These are phyloP conservation scores for Penicillium sp. DNA, from an alignment of 2,329 filamentous ascomycete species.

Conservation along the genomic window DNA sequence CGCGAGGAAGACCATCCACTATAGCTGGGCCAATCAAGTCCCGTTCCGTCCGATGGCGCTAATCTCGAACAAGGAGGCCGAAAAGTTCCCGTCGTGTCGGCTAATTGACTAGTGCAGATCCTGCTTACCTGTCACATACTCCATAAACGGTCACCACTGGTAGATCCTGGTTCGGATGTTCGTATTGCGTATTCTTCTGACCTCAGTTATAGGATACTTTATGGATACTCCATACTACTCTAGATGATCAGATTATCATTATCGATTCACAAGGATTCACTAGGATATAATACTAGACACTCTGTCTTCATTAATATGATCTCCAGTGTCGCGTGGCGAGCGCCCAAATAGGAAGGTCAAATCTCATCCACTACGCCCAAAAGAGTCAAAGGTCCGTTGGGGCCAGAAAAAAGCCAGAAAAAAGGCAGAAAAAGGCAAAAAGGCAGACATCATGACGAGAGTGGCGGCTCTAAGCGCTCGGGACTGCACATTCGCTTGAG, in stretches of 20 bases:
- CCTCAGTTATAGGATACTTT: too few species aligned
- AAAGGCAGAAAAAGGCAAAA: too few species aligned
- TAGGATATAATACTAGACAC: too few species aligned
- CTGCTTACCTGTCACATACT: constrained; percentile 31
- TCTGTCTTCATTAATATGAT: too few species aligned
- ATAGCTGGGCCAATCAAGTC: too few species aligned
- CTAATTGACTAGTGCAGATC: constrained; percentile 26
- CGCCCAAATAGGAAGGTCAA: constrained; percentile 22
- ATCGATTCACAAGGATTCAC: too few species aligned
- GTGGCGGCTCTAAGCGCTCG: constrained; percentile 21
- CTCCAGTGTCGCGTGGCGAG: constrained; percentile 14
- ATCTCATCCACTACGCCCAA: constrained; percentile 13
- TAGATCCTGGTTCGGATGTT: too few species aligned
- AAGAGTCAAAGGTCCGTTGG: constrained; percentile 13
- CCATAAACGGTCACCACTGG: neutral
- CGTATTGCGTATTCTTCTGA: neutral
- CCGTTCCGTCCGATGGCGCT: too few species aligned
- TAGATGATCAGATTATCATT: too few species aligned
- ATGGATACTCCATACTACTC: too few species aligned
- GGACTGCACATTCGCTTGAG: constrained; percentile 19
- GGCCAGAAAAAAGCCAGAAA: too few species aligned
- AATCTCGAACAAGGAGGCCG: constrained; percentile 19
- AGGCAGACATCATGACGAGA: too few species aligned
- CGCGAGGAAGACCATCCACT: constrained; percentile 4
- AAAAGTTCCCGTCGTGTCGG: constrained; percentile 24